These are phyloP conservation scores for Citrus glauca DNA, from an alignment of 345 rosid genomes.

Conservation along the genomic window DNA sequence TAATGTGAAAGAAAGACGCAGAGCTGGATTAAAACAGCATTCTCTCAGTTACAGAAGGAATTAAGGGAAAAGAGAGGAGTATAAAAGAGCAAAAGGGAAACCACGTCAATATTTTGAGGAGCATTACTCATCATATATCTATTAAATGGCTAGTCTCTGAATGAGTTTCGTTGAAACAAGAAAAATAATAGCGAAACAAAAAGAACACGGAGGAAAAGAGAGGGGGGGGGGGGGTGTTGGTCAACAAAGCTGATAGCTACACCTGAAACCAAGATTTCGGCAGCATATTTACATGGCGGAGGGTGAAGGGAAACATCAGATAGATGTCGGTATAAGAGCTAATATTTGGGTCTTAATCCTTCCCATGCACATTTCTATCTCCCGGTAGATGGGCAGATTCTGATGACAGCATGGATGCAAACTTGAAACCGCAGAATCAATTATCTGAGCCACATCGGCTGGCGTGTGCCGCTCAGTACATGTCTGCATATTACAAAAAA, in stretches of 20 bases:
- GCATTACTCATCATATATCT: not conserved
- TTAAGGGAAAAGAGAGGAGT: too few species aligned
- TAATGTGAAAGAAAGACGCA: too few species aligned
- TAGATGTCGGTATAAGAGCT: slow-evolving; percentile 73
- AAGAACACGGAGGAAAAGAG: too few species aligned
- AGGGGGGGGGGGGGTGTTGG: too few species aligned
- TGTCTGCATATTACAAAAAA: slow-evolving; percentile 41
- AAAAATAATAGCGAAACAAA: not conserved
- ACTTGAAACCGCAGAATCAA: slow-evolving; percentile 74
- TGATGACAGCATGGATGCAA: slow-evolving; percentile 78
- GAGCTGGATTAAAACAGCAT: not conserved
- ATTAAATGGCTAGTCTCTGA: not conserved
- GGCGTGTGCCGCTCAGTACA: slow-evolving; percentile 93
- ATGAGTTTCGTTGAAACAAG: not conserved
- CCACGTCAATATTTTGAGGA: not conserved
- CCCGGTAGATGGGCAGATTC: slow-evolving; percentile 75
- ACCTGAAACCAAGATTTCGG: slow-evolving; percentile 4
- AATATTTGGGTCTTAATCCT: slow-evolving; percentile 89
- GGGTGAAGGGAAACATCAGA: slow-evolving; percentile 7
- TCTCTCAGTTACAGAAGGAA: not conserved
- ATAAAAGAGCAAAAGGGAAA: not conserved
- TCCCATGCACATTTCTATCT: slow-evolving; percentile 93
- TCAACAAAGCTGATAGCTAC: not conserved
- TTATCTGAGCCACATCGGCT: slow-evolving; percentile 87
- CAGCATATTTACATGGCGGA: slow-evolving; percentile 18